A percentile compares a stretch with the other conserved stretches of the same genome.
phyloP scores from a whole-genome alignment of 192 early-diverging fungal species.

The Coemansia sp. region DNA sequence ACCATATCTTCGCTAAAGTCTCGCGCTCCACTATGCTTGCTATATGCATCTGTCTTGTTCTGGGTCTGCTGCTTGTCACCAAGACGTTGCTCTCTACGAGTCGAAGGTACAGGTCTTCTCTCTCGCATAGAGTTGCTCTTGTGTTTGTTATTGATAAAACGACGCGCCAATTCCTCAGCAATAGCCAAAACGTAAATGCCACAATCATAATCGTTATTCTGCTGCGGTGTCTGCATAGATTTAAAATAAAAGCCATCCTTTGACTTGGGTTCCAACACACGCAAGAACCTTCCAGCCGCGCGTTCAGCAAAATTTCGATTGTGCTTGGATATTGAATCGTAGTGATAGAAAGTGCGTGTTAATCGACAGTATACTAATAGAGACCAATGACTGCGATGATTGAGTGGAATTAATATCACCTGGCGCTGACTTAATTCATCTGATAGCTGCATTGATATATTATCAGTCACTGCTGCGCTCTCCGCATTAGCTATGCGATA shows the following conservation, averaged over 20 bases:
- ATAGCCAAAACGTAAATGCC: conserved; percentile 53
- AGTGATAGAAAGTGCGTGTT: conserved; percentile 54
- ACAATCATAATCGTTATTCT: conserved; percentile 54
- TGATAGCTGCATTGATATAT: conserved; percentile 42
- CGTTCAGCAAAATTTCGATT: conserved; percentile 52
- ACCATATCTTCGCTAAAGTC: conserved; percentile 13
- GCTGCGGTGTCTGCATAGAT: conserved; percentile 56
- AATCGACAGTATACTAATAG: conserved; percentile 48
- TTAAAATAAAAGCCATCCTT: conserved; percentile 54
- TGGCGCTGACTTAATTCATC: conserved; percentile 36
- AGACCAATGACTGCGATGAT: conserved; percentile 53
- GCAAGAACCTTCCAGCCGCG: conserved; percentile 40
- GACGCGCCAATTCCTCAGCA: conserved; percentile 46
- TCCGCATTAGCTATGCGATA: conserved; percentile 54
- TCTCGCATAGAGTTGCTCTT: neutral
- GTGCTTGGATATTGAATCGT: conserved; percentile 49
- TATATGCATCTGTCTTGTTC: neutral
- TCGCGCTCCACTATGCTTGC: conserved; percentile 13
- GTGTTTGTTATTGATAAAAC: conserved; percentile 44
- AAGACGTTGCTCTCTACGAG: neutral
- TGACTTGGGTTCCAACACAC: conserved; percentile 38
- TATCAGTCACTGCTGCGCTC: conserved; percentile 37
- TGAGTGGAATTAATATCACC: conserved; percentile 49
- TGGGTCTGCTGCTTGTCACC: conserved; percentile 1
- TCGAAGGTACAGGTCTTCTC: neutral